Conservation (phyloP, 2,329 filamentous ascomycete species). For the Alternaria triticimaculans region DNA sequence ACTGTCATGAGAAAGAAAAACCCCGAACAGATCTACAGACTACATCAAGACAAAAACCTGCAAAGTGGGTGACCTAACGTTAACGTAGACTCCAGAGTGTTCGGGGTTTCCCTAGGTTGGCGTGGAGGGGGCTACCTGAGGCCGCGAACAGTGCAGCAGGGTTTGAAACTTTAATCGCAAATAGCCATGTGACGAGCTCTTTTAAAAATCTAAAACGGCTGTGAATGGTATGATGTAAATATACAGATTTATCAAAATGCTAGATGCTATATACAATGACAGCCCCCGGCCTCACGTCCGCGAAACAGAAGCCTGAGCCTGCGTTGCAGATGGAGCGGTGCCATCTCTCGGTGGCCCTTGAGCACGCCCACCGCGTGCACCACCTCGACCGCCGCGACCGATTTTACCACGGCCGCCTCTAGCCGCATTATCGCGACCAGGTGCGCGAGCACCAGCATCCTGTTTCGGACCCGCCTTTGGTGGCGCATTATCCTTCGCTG, state of each 20-base stretch:
- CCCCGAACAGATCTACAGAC: too few relatives aligned
- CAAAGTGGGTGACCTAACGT: too few relatives aligned
- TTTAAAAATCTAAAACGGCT: neutral
- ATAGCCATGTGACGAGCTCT: neutral
- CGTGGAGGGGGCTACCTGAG: too few relatives aligned
- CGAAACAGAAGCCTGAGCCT: neutral
- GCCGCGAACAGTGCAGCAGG: too few relatives aligned
- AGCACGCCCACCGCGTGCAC: constrained; percentile 31
- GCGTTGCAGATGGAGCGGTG: neutral
- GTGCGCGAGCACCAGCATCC: constrained; percentile 11
- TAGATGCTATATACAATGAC: neutral
- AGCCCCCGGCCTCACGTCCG: neutral
- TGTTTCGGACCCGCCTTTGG: constrained; percentile 15
- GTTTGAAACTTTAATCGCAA: too few relatives aligned
- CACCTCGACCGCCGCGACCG: constrained; percentile 30
- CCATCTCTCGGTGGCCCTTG: constrained; percentile 21
- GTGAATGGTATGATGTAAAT: neutral
- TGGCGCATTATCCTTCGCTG: neutral
- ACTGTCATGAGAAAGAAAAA: too few relatives aligned
- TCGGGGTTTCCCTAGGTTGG: too few relatives aligned
- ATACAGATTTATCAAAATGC: neutral
- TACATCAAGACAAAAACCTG: too few relatives aligned
- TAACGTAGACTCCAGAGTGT: too few relatives aligned
- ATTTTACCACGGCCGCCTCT: constrained; percentile 27
- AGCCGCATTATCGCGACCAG: constrained; percentile 6